phyloP scores from a whole-genome alignment of 2,329 filamentous ascomycete species.

The Paraconiothyrium brasiliense region DNA sequence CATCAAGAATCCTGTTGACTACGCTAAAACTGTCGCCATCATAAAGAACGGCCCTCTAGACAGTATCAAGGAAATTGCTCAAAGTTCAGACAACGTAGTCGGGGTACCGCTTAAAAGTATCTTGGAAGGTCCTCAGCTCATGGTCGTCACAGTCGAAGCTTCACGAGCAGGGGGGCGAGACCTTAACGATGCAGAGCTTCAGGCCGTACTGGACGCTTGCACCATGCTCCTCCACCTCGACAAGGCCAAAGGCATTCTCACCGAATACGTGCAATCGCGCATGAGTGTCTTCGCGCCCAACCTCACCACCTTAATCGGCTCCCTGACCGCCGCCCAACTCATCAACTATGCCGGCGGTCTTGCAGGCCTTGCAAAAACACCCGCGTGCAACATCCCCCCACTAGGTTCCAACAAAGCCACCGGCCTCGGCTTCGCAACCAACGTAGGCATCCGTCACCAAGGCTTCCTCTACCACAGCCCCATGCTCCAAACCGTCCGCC shows the following conservation, averaged over 20 bases:
- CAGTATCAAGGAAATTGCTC: slow-evolving; percentile 81
- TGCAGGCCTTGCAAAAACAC: slow-evolving; percentile 87
- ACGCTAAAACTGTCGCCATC: slow-evolving; percentile 93
- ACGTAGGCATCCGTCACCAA: slow-evolving; percentile 88
- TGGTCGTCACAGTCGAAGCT: slow-evolving; percentile 95
- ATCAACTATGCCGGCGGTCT: slow-evolving; percentile 93
- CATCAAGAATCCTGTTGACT: slow-evolving; percentile 91
- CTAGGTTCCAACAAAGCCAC: slow-evolving; percentile 90
- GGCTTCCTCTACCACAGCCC: slow-evolving; percentile 93
- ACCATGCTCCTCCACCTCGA: slow-evolving; percentile 90
- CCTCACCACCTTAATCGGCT: slow-evolving; percentile 87
- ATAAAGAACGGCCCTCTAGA: slow-evolving; percentile 92
- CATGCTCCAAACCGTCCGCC: slow-evolving; percentile 84
- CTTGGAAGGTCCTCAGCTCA: slow-evolving; percentile 86
- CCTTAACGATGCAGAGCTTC: slow-evolving; percentile 78
- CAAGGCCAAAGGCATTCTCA: slow-evolving; percentile 84
- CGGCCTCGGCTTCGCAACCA: slow-evolving; percentile 86
- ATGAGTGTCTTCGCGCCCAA: slow-evolving; percentile 98
- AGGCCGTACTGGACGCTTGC: slow-evolving; percentile 78
- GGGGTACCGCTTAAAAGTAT: slow-evolving; percentile 79
- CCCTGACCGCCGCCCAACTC: slow-evolving; percentile 93
- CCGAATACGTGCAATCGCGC: slow-evolving; percentile 93
- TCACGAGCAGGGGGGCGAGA: slow-evolving; percentile 86
- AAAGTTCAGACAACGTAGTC: slow-evolving; percentile 80
- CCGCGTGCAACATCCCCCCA: slow-evolving; percentile 89